phyloP scores from a whole-genome alignment of 192 early-diverging fungal genomes.

The Pecoramyces ruminantium region DNA sequence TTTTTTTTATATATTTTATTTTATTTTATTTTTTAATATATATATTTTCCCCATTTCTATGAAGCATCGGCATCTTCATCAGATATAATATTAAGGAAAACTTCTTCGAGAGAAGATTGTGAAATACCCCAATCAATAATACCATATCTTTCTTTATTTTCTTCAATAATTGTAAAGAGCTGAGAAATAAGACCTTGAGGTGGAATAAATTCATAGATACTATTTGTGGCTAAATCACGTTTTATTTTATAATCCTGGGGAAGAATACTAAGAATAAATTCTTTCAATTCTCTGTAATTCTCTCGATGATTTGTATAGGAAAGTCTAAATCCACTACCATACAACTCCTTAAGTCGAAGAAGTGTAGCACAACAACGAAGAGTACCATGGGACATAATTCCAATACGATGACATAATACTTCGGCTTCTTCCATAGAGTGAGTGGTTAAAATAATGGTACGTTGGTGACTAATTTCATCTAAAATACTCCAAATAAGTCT shows the following conservation, averaged over 20 bases:
- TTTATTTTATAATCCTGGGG: not conserved
- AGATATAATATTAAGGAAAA: not conserved
- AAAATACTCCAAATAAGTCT: slow-evolving; percentile 59
- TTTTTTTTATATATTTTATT: too few species aligned
- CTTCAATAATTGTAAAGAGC: slow-evolving; percentile 44
- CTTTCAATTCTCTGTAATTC: not conserved
- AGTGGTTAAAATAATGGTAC: slow-evolving; percentile 37
- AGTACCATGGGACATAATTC: slow-evolving; percentile 58
- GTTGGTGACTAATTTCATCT: slow-evolving; percentile 24
- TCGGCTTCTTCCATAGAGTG: slow-evolving; percentile 62
- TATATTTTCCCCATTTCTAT: too few species aligned
- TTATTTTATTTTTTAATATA: too few species aligned
- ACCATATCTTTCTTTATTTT: slow-evolving; percentile 25
- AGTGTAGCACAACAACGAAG: slow-evolving; percentile 43
- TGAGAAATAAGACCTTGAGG: slow-evolving; percentile 21
- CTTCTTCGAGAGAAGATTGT: slow-evolving; percentile 15
- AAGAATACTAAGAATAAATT: not conserved
- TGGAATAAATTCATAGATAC: slow-evolving; percentile 48
- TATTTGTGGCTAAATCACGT: slow-evolving; percentile 23
- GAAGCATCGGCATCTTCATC: too few species aligned
- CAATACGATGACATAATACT: slow-evolving; percentile 50
- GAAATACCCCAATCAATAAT: slow-evolving; percentile 57
- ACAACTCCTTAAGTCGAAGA: slow-evolving; percentile 41
- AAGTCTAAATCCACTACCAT: slow-evolving; percentile 55
- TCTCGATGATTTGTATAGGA: slow-evolving; percentile 22